Evolutionary conservation across 345 rosid genomes (phyloP).

Genomic region (Clausena lansium): DNA sequence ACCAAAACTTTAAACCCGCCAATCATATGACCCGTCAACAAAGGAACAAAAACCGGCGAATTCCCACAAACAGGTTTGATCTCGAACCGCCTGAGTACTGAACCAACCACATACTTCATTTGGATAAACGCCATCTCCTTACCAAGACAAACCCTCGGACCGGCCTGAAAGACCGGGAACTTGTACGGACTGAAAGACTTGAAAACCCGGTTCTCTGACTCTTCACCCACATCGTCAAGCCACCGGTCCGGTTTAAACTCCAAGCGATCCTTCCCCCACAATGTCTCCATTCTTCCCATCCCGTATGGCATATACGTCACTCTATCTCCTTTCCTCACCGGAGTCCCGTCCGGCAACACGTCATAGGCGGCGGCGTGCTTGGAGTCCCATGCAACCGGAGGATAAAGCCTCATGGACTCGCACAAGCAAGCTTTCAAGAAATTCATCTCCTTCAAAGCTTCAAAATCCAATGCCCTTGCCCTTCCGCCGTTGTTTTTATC

Average conservation of each 20-base stretch:
- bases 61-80: constrained; percentile 31
- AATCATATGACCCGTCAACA: constrained; percentile 67
- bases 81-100: constrained; percentile 40
- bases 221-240: constrained; percentile 28
- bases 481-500: neutral
- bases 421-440: constrained; percentile 55
- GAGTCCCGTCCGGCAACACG: constrained; percentile 66
- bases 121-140: constrained; percentile 74
- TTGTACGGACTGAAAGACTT: constrained; percentile 47
- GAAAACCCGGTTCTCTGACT: constrained; percentile 17
- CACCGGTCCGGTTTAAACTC: constrained; percentile 72
- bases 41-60: constrained; percentile 55
- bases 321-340: constrained; percentile 45
- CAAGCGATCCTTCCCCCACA: constrained; percentile 67
- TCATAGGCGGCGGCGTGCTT: constrained; percentile 55
- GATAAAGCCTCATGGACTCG: constrained; percentile 74
- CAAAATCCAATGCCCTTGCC: constrained; percentile 24
- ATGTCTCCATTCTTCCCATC: constrained; percentile 72
- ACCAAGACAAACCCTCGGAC: constrained; percentile 73
- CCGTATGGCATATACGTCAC: constrained; percentile 62
- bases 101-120: constrained; percentile 70
- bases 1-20: constrained; percentile 63
- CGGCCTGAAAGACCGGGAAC: constrained; percentile 71
- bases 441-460: constrained; percentile 45
- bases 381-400: constrained; percentile 75